Percentiles rank a stretch among this genome's conserved stretches.
Evolutionary conservation across 352 stramenopile genomes (phyloP).

Genomic region (Pythium periplocum): DNA sequence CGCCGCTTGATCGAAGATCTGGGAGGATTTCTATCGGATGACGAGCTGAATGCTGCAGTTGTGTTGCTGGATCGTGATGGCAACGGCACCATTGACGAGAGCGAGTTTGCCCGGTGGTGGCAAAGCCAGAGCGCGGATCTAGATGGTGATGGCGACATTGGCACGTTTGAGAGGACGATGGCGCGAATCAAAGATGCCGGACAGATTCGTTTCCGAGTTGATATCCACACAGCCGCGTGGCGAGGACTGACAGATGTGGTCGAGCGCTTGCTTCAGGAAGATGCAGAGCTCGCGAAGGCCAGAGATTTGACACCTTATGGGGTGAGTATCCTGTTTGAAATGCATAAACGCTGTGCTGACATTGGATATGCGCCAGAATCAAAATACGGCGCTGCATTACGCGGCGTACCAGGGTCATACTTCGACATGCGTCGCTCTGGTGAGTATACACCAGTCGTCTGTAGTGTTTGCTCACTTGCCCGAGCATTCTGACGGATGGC

Average conservation of each 20-base stretch:
- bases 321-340: conserved; percentile 11
- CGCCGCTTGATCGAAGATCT: conserved; percentile 44
- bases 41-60: conserved; percentile 24
- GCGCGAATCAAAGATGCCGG: conserved; percentile 45
- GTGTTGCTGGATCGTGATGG: conserved; percentile 39
- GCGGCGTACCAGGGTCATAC: conserved; percentile 61
- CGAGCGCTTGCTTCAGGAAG: conserved; percentile 28
- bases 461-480: conserved; percentile 1
- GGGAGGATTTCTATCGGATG: conserved; percentile 42
- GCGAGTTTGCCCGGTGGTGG: conserved; percentile 67
- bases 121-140: conserved; percentile 22
- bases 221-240: conserved; percentile 64
- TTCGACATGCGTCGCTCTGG: conserved; percentile 33
- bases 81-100: conserved; percentile 45
- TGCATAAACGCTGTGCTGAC: not conserved
- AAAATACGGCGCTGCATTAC: conserved; percentile 71
- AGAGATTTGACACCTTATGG: conserved; percentile 48
- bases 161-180: conserved; percentile 45
- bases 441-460: conserved; percentile 11
- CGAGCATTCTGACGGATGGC: too few species aligned
- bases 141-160: conserved; percentile 31
- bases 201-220: conserved; percentile 52
- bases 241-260: conserved; percentile 38
- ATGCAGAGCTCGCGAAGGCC: conserved; percentile 35
- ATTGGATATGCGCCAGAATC: conserved; percentile 10